phyloP scores from a whole-genome alignment of 2,329 filamentous ascomycete species.

The Diaporthe helianthi region DNA sequence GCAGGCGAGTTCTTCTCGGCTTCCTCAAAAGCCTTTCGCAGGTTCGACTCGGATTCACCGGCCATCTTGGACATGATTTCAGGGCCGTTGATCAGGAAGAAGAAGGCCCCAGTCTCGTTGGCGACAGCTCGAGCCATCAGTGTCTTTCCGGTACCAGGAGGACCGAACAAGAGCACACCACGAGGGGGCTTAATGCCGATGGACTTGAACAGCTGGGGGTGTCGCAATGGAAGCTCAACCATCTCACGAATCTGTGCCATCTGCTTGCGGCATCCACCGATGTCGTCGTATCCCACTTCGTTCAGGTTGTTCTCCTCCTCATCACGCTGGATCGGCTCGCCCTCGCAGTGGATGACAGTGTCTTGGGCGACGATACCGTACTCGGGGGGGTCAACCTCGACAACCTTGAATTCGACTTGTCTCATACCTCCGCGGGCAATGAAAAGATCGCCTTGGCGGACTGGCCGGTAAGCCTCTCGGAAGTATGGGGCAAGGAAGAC shows the following conservation, averaged over 20 bases:
- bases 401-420: slow-evolving; percentile 99
- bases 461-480: slow-evolving; percentile 96
- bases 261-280: slow-evolving; percentile 98
- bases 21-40: slow-evolving; percentile 99
- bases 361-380: slow-evolving; percentile 99
- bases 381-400: slow-evolving; percentile 97
- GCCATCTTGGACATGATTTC: slow-evolving; percentile 99
- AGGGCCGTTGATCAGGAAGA: slow-evolving; percentile 98
- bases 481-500: slow-evolving; percentile 99
- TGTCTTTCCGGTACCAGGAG: slow-evolving; percentile 99
- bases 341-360: slow-evolving; percentile 98
- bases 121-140: slow-evolving; percentile 98
- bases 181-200: slow-evolving; percentile 99
- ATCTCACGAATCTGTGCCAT: slow-evolving; percentile 99
- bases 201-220: slow-evolving; percentile 99
- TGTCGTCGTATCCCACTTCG: slow-evolving; percentile 98
- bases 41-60: slow-evolving; percentile 97
- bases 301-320: slow-evolving; percentile 99
- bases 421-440: slow-evolving; percentile 98
- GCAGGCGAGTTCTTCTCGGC: slow-evolving; percentile 99
- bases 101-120: slow-evolving; percentile 98
- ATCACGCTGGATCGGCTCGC: slow-evolving; percentile 93
- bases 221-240: slow-evolving; percentile 94
- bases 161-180: slow-evolving; percentile 95
- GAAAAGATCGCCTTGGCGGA: slow-evolving; percentile 97